Conservation (phyloP, 768 basidiomycete genomes). For the Collybia nuda region DNA sequence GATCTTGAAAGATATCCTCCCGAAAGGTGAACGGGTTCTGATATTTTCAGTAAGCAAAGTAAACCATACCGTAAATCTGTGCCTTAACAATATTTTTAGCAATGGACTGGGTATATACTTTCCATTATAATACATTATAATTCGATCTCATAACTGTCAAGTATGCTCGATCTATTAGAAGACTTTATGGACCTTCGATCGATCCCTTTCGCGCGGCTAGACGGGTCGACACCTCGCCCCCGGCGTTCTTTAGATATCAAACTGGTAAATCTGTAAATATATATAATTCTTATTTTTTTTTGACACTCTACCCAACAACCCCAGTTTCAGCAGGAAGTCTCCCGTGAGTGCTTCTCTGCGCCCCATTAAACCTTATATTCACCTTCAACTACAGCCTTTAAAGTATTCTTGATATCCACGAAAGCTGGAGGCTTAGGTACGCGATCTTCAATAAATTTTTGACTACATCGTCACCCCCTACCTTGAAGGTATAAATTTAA, state of each 20-base stretch:
- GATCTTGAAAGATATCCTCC: conserved; percentile 51
- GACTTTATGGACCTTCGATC: conserved; percentile 63
- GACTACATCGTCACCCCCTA: conserved; percentile 23
- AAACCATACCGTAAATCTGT: not conserved
- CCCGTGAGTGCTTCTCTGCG: conserved; percentile 36
- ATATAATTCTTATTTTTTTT: not conserved
- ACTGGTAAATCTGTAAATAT: conserved; percentile 29
- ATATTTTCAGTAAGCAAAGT: conserved; percentile 58
- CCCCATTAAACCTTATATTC: conserved; percentile 2
- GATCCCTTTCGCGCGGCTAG: conserved; percentile 61
- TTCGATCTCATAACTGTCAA: conserved; percentile 16
- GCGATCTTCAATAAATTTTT: conserved; percentile 17
- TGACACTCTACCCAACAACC: not conserved
- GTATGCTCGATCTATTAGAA: conserved; percentile 70
- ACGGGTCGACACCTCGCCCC: conserved; percentile 53
- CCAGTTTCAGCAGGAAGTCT: conserved; percentile 59
- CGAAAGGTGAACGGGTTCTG: conserved; percentile 61
- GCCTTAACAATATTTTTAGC: conserved; percentile 29
- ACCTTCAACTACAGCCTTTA: conserved; percentile 39
- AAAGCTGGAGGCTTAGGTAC: conserved; percentile 70
- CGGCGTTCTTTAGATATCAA: conserved; percentile 58
- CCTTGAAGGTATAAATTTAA: conserved; percentile 72
- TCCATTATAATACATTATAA: not conserved
- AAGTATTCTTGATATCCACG: conserved; percentile 71
- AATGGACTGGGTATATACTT: conserved; percentile 51